Conservation (phyloP, 306 rosid genomes). For the Delonix regia region DNA sequence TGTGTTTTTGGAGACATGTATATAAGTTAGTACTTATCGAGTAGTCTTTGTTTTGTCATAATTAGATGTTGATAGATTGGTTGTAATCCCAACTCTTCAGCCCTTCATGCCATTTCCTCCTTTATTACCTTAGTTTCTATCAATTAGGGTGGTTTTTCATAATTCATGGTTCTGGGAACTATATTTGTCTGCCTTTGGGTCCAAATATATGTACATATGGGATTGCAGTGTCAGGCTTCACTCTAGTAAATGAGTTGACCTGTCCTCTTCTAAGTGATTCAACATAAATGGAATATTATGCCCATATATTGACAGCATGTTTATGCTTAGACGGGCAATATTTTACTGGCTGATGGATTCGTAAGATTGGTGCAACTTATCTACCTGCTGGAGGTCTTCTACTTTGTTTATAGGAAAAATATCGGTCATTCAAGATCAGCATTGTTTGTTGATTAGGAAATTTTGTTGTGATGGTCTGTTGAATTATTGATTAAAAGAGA, state of each 20-base stretch:
- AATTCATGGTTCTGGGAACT: background rate
- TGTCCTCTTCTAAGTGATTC: conserved; percentile 16
- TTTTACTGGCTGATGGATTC: background rate
- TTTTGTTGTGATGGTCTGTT: background rate
- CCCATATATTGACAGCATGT: background rate
- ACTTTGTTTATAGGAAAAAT: background rate
- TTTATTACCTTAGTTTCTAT: background rate
- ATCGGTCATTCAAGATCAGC: background rate
- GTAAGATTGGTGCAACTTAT: background rate
- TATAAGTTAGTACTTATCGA: background rate
- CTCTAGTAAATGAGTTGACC: background rate
- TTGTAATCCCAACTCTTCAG: conserved; percentile 13
- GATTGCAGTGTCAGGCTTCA: conserved; percentile 16
- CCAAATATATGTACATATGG: background rate
- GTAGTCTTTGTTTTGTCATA: background rate
- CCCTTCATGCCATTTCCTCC: background rate
- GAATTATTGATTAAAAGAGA: background rate
- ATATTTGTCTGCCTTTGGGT: background rate
- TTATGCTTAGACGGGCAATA: background rate
- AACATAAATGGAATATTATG: background rate
- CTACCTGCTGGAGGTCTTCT: background rate
- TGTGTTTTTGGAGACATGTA: background rate
- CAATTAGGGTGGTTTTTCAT: background rate
- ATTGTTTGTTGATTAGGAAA: background rate
- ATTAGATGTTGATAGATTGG: background rate